Conservation (phyloP, 306 rosid genomes). For the Herpetospermum pedunculosum region DNA sequence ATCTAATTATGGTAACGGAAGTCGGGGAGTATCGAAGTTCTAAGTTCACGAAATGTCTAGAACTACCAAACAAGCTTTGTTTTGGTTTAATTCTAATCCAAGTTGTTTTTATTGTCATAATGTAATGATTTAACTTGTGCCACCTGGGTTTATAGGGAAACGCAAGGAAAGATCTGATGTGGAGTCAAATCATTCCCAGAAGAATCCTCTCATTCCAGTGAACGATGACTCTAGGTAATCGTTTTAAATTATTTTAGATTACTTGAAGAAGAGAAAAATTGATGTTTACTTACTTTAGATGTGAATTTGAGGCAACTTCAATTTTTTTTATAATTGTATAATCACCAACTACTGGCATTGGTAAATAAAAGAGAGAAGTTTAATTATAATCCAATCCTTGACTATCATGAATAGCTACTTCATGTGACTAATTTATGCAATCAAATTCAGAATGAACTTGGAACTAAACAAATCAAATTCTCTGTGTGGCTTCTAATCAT, state of each 20-base stretch:
- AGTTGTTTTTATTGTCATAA: not conserved
- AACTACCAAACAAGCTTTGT: not conserved
- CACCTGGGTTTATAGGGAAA: slow-evolving; percentile 8
- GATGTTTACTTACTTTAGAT: not conserved
- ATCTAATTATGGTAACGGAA: no score
- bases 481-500: not conserved
- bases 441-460: not conserved
- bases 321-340: no score
- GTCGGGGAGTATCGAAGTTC: not conserved
- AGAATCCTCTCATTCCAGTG: slow-evolving; percentile 56
- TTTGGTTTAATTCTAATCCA: not conserved
- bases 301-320: not conserved
- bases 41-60: not conserved
- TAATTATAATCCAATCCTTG: not conserved
- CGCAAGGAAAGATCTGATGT: slow-evolving; percentile 52
- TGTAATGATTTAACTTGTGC: not conserved
- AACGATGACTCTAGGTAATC: slow-evolving; percentile 66
- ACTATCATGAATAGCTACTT: not conserved
- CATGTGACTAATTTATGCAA: not conserved
- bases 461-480: not conserved
- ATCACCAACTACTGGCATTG: not conserved
- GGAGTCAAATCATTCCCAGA: slow-evolving; percentile 29
- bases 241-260: not conserved
- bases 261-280: not conserved
- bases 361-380: not conserved